Conservation (phyloP, 106 monocot species). For the Agapanthus africanus region DNA sequence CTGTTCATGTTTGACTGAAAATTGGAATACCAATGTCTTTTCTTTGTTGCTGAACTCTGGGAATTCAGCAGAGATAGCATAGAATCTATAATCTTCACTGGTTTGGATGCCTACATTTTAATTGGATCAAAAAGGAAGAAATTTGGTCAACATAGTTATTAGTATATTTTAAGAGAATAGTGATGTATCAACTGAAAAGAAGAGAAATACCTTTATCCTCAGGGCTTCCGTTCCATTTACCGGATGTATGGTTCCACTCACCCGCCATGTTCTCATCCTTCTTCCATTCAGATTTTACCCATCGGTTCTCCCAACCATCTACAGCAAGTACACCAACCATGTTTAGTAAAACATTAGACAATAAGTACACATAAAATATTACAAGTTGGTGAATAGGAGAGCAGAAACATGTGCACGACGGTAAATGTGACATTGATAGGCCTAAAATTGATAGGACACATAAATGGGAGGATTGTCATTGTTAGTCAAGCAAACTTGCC, state of each 20-base stretch:
- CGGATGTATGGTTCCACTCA: slow-evolving; percentile 80
- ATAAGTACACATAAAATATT: too few species aligned
- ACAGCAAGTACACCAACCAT: not conserved
- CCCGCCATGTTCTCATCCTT: slow-evolving; percentile 74
- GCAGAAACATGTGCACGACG: too few species aligned
- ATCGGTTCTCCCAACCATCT: slow-evolving; percentile 81
- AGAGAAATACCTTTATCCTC: slow-evolving; percentile 61
- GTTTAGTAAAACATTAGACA: too few species aligned
- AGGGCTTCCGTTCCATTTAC: slow-evolving; percentile 64
- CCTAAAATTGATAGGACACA: too few species aligned
- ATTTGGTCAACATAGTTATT: too few species aligned
- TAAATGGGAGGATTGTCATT: too few species aligned
- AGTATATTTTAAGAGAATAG: not conserved
- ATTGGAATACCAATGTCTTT: slow-evolving; percentile 29
- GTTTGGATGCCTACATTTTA: slow-evolving; percentile 26
- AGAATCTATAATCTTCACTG: slow-evolving; percentile 29
- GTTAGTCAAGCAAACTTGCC: too few species aligned
- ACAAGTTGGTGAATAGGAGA: too few species aligned
- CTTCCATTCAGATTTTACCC: slow-evolving; percentile 94
- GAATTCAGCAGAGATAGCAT: slow-evolving; percentile 28
- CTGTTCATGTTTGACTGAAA: slow-evolving; percentile 32
- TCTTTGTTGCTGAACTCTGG: slow-evolving; percentile 31
- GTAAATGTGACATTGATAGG: too few species aligned
- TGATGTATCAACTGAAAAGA: not conserved
- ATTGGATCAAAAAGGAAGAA: not conserved